A percentile compares a stretch with the other conserved stretches of the same genome.
Conservation (phyloP, 805 yeast species). For the Tetrapisispora iriomotensis region DNA sequence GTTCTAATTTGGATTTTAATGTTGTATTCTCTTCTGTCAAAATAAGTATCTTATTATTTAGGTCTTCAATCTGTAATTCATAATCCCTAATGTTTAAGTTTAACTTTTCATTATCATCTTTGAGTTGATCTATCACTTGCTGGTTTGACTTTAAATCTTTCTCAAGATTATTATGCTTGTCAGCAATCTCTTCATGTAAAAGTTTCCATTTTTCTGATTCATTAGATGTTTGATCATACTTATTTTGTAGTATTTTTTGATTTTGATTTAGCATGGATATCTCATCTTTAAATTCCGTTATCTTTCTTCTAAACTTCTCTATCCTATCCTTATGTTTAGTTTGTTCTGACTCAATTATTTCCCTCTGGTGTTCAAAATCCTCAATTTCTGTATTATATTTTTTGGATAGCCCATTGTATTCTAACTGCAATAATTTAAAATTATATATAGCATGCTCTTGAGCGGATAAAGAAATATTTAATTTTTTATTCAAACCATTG, state of each 20-base stretch:
- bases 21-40: background rate
- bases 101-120: constrained; percentile 5
- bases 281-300: constrained; percentile 19
- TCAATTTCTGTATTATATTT: constrained; percentile 9
- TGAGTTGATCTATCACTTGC: constrained; percentile 4
- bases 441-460: constrained; percentile 10
- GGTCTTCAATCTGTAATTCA: background rate
- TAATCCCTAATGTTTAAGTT: background rate
- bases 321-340: constrained; percentile 8
- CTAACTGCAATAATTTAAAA: constrained; percentile 4
- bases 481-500: constrained; percentile 12
- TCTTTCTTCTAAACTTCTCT: constrained; percentile 10
- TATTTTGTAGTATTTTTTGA: constrained; percentile 20
- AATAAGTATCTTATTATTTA: background rate
- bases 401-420: constrained; percentile 5
- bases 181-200: background rate
- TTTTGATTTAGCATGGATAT: constrained; percentile 22
- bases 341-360: constrained; percentile 6
- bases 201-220: constrained; percentile 10
- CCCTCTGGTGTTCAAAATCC: constrained; percentile 4
- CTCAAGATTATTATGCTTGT: background rate
- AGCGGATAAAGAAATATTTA: constrained; percentile 11
- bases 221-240: constrained; percentile 14
- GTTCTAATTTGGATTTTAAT: constrained; percentile 5
- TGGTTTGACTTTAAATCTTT: background rate